A percentile compares a stretch with the other conserved stretches of the same genome.
Conservation (phyloP, 2,329 filamentous ascomycete genomes). For the Pestalotiopsis sp. region DNA sequence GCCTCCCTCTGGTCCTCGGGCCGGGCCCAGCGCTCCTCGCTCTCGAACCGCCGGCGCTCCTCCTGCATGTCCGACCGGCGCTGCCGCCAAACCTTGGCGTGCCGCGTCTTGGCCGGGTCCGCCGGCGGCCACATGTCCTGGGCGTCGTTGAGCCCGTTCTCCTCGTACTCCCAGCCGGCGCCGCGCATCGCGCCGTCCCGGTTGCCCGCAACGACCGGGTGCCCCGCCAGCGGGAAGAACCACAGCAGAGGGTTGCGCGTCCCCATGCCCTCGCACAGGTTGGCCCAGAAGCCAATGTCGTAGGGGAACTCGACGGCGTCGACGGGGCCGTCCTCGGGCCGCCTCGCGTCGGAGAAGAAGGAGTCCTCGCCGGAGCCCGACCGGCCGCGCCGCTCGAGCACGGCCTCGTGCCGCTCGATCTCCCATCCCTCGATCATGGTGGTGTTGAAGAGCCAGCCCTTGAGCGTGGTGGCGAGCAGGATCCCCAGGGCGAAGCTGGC, state of each 20-base stretch:
- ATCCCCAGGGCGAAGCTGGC: conserved; percentile 66
- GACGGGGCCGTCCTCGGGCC: conserved; percentile 50
- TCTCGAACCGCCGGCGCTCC: conserved; percentile 18
- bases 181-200: conserved; percentile 26
- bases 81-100: conserved; percentile 38
- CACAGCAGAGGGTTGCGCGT: conserved; percentile 66
- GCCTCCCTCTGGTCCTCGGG: conserved; percentile 50
- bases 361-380: conserved; percentile 36
- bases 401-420: conserved; percentile 63
- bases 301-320: conserved; percentile 78
- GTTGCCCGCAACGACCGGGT: conserved; percentile 43
- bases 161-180: conserved; percentile 65
- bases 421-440: conserved; percentile 86
- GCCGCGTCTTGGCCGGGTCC: conserved; percentile 63
- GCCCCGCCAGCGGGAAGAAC: conserved; percentile 68
- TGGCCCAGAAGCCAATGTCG: conserved; percentile 75
- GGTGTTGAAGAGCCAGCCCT: conserved; percentile 67
- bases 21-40: conserved; percentile 29
- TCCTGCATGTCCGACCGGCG: conserved; percentile 34
- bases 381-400: conserved; percentile 48
- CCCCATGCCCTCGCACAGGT: conserved; percentile 78
- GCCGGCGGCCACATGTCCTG: conserved; percentile 64
- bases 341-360: conserved; percentile 36
- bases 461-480: conserved; percentile 64
- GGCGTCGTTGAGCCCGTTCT: conserved; percentile 76